phyloP scores from a whole-genome alignment of 331 rosid genomes.

The Acacia concinna region DNA sequence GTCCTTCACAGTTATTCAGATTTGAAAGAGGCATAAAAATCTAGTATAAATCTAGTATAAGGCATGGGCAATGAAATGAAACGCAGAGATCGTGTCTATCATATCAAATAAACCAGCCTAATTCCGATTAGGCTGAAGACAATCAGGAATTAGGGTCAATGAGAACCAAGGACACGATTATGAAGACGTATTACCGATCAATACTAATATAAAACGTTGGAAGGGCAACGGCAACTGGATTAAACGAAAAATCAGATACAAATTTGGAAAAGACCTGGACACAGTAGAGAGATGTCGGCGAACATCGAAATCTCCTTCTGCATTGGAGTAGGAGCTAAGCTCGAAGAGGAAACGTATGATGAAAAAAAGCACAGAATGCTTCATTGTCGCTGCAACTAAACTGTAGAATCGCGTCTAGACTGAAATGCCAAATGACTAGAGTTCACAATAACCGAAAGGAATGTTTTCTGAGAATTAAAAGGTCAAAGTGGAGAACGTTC shows the following conservation, averaged over 20 bases:
- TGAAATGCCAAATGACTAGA: not conserved
- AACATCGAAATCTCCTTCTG: constrained; percentile 59
- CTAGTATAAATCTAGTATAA: not conserved
- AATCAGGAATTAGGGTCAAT: not conserved
- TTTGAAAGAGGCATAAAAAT: not conserved
- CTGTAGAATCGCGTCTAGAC: not conserved
- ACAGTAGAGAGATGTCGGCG: constrained; percentile 75
- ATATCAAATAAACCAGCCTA: not conserved
- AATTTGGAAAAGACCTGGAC: constrained; percentile 53
- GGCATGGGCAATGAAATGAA: not conserved
- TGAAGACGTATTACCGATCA: not conserved
- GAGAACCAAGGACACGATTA: not conserved
- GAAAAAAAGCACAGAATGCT: constrained; percentile 17
- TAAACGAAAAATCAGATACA: not conserved
- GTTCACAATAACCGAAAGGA: not conserved
- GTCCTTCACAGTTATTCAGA: too few species aligned
- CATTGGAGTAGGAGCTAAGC: constrained; percentile 28
- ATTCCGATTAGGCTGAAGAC: not conserved
- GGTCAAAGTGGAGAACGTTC: not conserved
- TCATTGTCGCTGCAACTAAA: constrained; percentile 14
- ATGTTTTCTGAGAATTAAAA: not conserved
- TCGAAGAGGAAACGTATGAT: constrained; percentile 26
- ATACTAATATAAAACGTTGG: not conserved
- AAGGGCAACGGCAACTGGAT: not conserved
- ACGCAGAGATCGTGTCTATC: not conserved